Conservation (phyloP, 2,329 filamentous ascomycete genomes). For the Talaromyces islandicus region DNA sequence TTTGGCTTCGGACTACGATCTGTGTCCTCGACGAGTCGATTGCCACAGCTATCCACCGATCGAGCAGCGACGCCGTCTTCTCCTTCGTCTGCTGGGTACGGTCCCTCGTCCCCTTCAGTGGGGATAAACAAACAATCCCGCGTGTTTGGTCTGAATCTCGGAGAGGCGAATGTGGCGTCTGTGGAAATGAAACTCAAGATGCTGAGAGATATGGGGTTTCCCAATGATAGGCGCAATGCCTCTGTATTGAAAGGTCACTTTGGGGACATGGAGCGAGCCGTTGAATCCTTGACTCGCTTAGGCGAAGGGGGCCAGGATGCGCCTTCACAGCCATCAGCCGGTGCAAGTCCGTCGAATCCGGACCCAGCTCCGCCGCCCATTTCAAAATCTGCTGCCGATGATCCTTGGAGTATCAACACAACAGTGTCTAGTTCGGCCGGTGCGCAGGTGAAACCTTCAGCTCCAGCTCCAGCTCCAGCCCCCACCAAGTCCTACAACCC, state of each 20-base stretch:
- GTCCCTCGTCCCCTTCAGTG: constrained; percentile 21
- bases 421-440: constrained; percentile 5
- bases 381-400: constrained; percentile 58
- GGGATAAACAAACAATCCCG: constrained; percentile 25
- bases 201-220: constrained; percentile 87
- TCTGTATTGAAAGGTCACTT: constrained; percentile 75
- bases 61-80: constrained; percentile 20
- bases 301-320: constrained; percentile 61
- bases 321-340: constrained; percentile 47
- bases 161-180: constrained; percentile 33
- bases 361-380: constrained; percentile 20
- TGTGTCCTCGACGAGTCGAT: constrained; percentile 64
- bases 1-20: constrained; percentile 62
- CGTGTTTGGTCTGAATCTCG: constrained; percentile 64
- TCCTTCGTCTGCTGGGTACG: constrained; percentile 9
- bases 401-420: constrained; percentile 36
- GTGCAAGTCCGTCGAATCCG: constrained; percentile 17
- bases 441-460: not conserved
- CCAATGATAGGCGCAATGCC: constrained; percentile 72
- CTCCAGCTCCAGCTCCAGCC: constrained; percentile 18
- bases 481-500: constrained; percentile 55
- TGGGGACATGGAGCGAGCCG: constrained; percentile 77
- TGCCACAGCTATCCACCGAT: constrained; percentile 46
- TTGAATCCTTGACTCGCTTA: constrained; percentile 77
- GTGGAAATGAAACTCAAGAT: constrained; percentile 70